A percentile compares a stretch with the other conserved stretches of the same genome.
These are phyloP conservation scores for Chlamydomonas sp. DNA, from an alignment of 139 green algal species.

Conservation along the genomic window DNA sequence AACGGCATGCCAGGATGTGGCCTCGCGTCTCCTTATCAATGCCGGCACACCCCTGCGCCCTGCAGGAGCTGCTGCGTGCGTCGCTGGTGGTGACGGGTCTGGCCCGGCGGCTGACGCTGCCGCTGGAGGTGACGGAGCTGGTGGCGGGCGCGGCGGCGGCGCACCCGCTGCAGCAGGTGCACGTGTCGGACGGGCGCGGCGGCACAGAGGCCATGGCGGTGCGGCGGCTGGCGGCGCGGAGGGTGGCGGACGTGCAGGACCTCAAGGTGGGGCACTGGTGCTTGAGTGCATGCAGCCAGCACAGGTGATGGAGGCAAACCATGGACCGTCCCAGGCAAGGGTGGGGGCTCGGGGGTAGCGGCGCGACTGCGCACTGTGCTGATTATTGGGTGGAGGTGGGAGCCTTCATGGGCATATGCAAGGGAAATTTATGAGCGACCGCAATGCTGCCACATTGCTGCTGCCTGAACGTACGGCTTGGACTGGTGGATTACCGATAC, in stretches of 20 bases:
- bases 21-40: not conserved
- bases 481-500: too few species aligned
- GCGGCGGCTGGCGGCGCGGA: slow-evolving; percentile 10
- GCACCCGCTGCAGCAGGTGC: not conserved
- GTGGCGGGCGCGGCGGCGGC: not conserved
- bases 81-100: slow-evolving; percentile 49
- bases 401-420: too few species aligned
- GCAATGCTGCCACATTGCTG: too few species aligned
- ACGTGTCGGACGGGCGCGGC: not conserved
- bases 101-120: slow-evolving; percentile 40
- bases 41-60: not conserved
- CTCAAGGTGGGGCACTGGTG: not conserved
- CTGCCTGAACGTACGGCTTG: too few species aligned
- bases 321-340: too few species aligned
- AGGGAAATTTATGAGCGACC: too few species aligned
- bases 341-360: too few species aligned
- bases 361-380: too few species aligned
- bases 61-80: slow-evolving; percentile 60
- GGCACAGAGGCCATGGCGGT: not conserved
- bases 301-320: not conserved
- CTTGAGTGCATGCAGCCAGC: not conserved
- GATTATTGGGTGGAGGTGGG: too few species aligned
- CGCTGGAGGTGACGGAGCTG: slow-evolving; percentile 51
- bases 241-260: not conserved
- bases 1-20: too few species aligned